Base-by-base conservation (phyloP, 192 early-diverging fungal species). In the Backusella parvicylindrica region DNA sequence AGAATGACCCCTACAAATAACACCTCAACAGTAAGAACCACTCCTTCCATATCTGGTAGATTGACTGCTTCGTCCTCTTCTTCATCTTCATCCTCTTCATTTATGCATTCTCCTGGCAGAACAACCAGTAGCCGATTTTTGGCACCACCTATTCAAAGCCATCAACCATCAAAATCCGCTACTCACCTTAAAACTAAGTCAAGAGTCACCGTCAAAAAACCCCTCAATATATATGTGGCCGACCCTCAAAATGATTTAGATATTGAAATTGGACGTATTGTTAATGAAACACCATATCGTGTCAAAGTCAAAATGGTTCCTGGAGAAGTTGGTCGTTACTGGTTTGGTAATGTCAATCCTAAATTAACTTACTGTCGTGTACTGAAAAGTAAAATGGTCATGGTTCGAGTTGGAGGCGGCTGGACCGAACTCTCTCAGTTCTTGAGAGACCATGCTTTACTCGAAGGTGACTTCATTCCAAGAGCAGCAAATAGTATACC, bases 401-500 rank as follows among this genome's bases (percentile, higher is more conserved):
- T 91, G 89, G 89, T 91, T 31, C 79, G 89, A 71, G 89, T 91
- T 16, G 89, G 89, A 63, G 89, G 89, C 63, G 89, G 79, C 23
- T 81, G 79, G 79, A 69, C 75, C 0, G 79, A 81, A 68, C 56
- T 81, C 64, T 77, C 79, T 13, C 79, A 81, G 35, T 81, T 81
- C 65, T 65, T 81, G 32, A 38, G 79, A 23, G 75, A 81, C 66
- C 79, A 81, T 76, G 75, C 75, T 18, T 70, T 81, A 37, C 69
- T 81, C 11, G 79, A 80, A 60, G 79, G 74, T 28, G 71, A 75
- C 32, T 76, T 80, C 21, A 80, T 80, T 40, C 77, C 77, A 32
- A 68, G 63, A 65, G 40, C 65, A 12, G 41, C 64, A 41, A 37
- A 9, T 11, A 36, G 36, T 23, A 70, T 70, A 40, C 68, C 68